A percentile compares a stretch with the other conserved stretches of the same genome.
Evolutionary conservation across 2,329 filamentous ascomycete species (phyloP).

Genomic region (Harringtonia lauricola): DNA sequence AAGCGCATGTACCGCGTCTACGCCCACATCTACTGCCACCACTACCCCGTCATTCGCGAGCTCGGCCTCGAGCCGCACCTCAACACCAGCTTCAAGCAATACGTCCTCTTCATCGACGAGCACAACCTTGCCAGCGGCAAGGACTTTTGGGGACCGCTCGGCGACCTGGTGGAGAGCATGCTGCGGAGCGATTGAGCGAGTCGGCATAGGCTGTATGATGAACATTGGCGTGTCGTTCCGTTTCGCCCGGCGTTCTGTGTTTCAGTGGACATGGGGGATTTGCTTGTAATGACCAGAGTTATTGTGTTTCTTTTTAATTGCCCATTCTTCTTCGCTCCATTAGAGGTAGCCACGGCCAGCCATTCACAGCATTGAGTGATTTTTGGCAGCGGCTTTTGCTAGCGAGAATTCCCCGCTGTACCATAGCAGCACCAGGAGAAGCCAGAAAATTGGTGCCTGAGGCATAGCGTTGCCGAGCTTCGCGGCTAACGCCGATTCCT

Average conservation of each 20-base stretch:
- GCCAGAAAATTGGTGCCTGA: constrained; percentile 2
- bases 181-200: constrained; percentile 66
- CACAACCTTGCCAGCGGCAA: constrained; percentile 84
- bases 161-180: constrained; percentile 97
- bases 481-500: constrained; percentile 7
- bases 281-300: no score
- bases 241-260: neutral
- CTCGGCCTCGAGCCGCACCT: constrained; percentile 92
- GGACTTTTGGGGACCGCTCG: constrained; percentile 94
- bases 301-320: neutral
- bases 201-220: no score
- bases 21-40: constrained; percentile 98
- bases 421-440: no score
- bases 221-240: no score
- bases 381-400: neutral
- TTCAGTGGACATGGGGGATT: no score
- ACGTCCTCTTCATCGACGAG: constrained; percentile 97
- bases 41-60: constrained; percentile 93
- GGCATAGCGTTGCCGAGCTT: constrained; percentile 3
- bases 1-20: constrained; percentile 98
- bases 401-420: no score
- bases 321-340: neutral
- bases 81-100: constrained; percentile 99
- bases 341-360: neutral
- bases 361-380: neutral